Evolutionary conservation across 139 green algal species (phyloP).

Genomic region (Yamagishiella unicocca): DNA sequence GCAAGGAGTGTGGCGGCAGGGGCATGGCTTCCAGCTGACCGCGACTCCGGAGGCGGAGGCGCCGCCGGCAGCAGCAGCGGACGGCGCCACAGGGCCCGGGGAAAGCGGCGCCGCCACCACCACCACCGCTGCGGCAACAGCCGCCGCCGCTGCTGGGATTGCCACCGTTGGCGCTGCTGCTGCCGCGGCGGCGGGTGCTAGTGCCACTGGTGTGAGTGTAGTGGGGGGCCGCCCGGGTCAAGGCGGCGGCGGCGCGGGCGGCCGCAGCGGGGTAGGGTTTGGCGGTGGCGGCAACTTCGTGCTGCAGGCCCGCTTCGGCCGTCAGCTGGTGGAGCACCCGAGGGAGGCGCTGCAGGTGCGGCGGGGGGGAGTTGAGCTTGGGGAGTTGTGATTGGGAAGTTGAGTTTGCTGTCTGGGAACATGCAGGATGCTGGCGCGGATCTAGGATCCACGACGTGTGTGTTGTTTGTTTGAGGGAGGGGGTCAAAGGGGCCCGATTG

Average conservation of each 20-base stretch:
- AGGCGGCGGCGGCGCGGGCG: neutral
- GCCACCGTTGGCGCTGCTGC: neutral
- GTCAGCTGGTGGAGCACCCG: neutral
- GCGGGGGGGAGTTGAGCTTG: neutral
- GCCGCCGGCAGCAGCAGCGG: too few species aligned
- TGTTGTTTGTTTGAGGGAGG: too few species aligned
- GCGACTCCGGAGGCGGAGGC: too few species aligned
- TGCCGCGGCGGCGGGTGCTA: neutral
- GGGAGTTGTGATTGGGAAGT: neutral
- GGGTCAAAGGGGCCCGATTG: too few species aligned
- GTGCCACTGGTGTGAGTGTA: neutral
- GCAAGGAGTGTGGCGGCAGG: too few species aligned
- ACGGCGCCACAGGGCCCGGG: too few species aligned
- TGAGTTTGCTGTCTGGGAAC: neutral
- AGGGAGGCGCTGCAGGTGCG: conserved; percentile 7
- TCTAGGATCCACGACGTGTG: too few species aligned
- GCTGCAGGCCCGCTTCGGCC: neutral
- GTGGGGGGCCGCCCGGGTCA: neutral
- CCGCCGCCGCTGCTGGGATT: neutral
- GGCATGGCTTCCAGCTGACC: too few species aligned
- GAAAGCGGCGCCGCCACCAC: too few species aligned
- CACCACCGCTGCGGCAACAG: neutral
- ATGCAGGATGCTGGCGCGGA: too few species aligned
- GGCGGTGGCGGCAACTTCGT: conserved; percentile 21
- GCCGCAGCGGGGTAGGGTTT: neutral